Conservation (phyloP, 345 rosid species). For the Aegle marmelos region DNA sequence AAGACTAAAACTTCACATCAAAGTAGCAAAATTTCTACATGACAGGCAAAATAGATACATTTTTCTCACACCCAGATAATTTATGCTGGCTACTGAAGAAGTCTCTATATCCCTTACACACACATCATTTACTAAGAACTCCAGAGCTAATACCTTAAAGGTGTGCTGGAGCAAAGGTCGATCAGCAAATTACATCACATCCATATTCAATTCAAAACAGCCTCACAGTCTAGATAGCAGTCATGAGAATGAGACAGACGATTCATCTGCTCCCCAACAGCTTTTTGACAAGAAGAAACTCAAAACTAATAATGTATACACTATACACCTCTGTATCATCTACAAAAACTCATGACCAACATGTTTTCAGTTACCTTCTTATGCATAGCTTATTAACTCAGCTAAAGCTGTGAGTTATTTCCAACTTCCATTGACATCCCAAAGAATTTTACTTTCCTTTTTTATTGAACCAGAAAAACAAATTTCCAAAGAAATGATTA, state of each 20-base stretch:
- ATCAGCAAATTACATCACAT: background rate
- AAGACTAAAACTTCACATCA: background rate
- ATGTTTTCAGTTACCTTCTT: too few relatives aligned
- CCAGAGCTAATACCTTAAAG: background rate
- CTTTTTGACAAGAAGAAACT: background rate
- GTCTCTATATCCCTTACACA: background rate
- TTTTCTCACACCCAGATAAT: slow-evolving; percentile 3
- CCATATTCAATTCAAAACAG: background rate
- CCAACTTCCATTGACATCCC: background rate
- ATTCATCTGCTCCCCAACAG: slow-evolving; percentile 13
- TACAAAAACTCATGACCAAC: background rate
- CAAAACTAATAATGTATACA: slow-evolving; percentile 6
- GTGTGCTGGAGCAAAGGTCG: background rate
- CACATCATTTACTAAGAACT: slow-evolving; percentile 1
- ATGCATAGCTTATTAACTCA: too few relatives aligned
- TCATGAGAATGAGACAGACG: background rate
- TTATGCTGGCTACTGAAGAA: slow-evolving; percentile 2
- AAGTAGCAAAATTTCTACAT: slow-evolving; percentile 18
- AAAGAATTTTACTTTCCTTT: background rate
- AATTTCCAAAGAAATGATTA: background rate
- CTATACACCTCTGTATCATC: background rate
- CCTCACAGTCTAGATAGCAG: slow-evolving; percentile 1
- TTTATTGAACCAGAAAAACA: background rate
- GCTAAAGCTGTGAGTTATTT: background rate
- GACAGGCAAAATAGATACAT: slow-evolving; percentile 12